phyloP scores from a whole-genome alignment of 1,139 yeast species.

The Wickerhamiella infanticola region DNA sequence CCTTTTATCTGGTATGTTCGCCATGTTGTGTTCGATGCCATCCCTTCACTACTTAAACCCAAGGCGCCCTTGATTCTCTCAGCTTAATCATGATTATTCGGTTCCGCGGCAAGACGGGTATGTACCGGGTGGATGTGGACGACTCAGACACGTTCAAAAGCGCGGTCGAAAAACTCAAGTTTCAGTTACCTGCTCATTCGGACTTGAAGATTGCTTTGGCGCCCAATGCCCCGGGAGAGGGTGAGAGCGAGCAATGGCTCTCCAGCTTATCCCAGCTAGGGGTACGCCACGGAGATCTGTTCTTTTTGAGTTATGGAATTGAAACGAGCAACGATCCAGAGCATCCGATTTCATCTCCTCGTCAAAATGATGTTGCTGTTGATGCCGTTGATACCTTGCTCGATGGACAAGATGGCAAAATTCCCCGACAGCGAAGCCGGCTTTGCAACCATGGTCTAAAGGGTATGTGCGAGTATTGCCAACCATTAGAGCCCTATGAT shows the following conservation, averaged over 20 bases:
- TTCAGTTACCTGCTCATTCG: slow-evolving; percentile 16
- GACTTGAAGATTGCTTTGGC: slow-evolving; percentile 7
- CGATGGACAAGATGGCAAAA: slow-evolving; percentile 57
- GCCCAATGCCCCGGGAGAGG: slow-evolving; percentile 27
- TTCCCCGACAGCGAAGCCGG: slow-evolving; percentile 42
- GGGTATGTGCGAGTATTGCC: slow-evolving; percentile 97
- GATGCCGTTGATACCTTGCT: slow-evolving; percentile 48
- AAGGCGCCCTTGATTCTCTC: too few species aligned
- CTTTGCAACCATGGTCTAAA: slow-evolving; percentile 80
- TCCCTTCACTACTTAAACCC: too few species aligned
- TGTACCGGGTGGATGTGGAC: slow-evolving; percentile 48
- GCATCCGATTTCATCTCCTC: slow-evolving; percentile 11
- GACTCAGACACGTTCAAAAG: slow-evolving; percentile 32
- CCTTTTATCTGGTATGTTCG: too few species aligned
- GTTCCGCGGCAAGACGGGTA: slow-evolving; percentile 74
- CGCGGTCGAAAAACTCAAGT: slow-evolving; percentile 29
- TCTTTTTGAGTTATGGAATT: slow-evolving; percentile 29
- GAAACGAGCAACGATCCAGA: slow-evolving; percentile 3
- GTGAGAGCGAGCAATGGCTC: slow-evolving; percentile 31
- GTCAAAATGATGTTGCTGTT: slow-evolving; percentile 5
- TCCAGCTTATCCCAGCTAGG: slow-evolving; percentile 39
- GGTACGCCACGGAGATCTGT: slow-evolving; percentile 69
- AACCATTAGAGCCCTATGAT: slow-evolving; percentile 95
- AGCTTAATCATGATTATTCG: slow-evolving; percentile 36
- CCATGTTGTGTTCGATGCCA: too few species aligned